These are phyloP conservation scores for Rhodotorula babjevae DNA, from an alignment of 768 basidiomycete genomes.

Conservation along the genomic window DNA sequence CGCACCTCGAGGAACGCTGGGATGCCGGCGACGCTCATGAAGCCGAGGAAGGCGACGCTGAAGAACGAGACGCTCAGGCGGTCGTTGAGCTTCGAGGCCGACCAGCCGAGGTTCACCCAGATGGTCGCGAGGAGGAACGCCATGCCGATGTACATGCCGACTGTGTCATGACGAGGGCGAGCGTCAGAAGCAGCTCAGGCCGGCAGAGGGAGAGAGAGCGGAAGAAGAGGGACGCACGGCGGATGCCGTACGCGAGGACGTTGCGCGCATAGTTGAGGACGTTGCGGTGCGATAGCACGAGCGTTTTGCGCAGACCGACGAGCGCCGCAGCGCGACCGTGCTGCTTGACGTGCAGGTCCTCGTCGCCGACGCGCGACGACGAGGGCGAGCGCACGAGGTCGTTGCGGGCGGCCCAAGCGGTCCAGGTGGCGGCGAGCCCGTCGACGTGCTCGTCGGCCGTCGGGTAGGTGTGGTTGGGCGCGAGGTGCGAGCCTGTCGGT, in stretches of 20 bases:
- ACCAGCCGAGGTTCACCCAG: conserved; percentile 50
- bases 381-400: background rate
- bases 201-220: too few species aligned
- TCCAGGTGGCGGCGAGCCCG: conserved; percentile 1
- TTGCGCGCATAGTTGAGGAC: conserved; percentile 56
- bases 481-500: too few species aligned
- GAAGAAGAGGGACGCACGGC: conserved; percentile 49
- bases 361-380: background rate
- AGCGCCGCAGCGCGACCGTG: background rate
- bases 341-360: background rate
- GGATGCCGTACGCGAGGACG: conserved; percentile 58
- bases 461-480: too few species aligned
- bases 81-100: conserved; percentile 43
- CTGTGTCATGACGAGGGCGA: conserved; percentile 3
- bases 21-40: conserved; percentile 55
- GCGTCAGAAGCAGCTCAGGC: too few species aligned
- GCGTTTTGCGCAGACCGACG: background rate
- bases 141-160: conserved; percentile 42
- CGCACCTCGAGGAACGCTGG: conserved; percentile 55
- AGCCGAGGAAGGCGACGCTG: conserved; percentile 51
- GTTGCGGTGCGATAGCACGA: conserved; percentile 51
- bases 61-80: conserved; percentile 48
- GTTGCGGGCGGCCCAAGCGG: background rate
- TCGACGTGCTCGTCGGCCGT: background rate
- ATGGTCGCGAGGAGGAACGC: conserved; percentile 52